Conservation (phyloP, 169 alveolate species). For the Miamiensis avidus region DNA sequence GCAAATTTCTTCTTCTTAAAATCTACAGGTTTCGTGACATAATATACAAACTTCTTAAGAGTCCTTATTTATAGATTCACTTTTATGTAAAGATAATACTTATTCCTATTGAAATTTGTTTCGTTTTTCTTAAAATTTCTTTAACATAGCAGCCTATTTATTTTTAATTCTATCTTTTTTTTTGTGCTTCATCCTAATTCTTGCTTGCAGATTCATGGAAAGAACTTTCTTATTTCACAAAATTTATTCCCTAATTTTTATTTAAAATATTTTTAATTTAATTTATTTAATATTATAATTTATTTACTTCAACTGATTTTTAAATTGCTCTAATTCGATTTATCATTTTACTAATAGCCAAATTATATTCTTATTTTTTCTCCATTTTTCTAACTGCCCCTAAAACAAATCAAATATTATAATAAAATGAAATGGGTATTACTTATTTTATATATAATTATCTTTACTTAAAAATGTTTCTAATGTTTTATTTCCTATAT, state of each 20-base stretch:
- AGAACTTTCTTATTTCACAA: neutral
- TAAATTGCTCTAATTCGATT: neutral
- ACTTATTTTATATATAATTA: too few relatives aligned
- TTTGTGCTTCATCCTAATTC: neutral
- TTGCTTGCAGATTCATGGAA: neutral
- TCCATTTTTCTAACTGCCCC: neutral
- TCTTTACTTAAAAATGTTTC: neutral
- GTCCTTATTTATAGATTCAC: neutral
- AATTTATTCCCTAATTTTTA: neutral
- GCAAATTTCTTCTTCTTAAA: too few relatives aligned
- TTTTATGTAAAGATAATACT: neutral
- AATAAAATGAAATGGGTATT: neutral
- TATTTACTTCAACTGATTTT: neutral
- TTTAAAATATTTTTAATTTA: too few relatives aligned
- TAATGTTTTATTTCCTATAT: too few relatives aligned
- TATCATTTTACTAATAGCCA: neutral
- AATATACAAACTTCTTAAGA: neutral
- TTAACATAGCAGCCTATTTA: neutral
- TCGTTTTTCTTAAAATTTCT: neutral
- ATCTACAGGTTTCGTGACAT: neutral
- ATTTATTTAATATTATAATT: too few relatives aligned
- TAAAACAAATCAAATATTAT: too few relatives aligned
- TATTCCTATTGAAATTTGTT: neutral
- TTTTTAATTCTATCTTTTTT: neutral
- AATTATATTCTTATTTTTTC: neutral